Conservation (phyloP, 805 yeast species). For the Wickerhamomyces hampshirensis region DNA sequence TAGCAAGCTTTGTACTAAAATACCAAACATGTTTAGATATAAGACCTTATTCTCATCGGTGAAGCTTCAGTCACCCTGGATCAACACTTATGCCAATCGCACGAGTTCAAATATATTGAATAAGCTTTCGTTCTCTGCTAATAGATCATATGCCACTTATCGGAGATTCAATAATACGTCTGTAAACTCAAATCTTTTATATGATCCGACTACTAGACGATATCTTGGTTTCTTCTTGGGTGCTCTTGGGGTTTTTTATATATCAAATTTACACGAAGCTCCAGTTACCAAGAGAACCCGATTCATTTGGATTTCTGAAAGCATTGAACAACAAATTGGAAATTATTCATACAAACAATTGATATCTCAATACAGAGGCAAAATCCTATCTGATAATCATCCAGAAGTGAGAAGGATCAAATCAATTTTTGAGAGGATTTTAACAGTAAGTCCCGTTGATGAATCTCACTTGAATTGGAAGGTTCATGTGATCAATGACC, state of each 20-base stretch:
- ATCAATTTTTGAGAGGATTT: slow-evolving; percentile 58
- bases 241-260: slow-evolving; percentile 33
- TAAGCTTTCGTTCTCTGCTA: not conserved
- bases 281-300: slow-evolving; percentile 74
- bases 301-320: slow-evolving; percentile 65
- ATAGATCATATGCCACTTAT: slow-evolving; percentile 32
- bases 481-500: slow-evolving; percentile 71
- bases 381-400: slow-evolving; percentile 56
- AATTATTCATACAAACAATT: slow-evolving; percentile 59
- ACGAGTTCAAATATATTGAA: too few relatives aligned
- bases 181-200: slow-evolving; percentile 7
- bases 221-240: slow-evolving; percentile 31
- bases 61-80: too few relatives aligned
- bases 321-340: slow-evolving; percentile 61
- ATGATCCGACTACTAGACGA: slow-evolving; percentile 28
- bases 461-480: slow-evolving; percentile 54
- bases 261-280: slow-evolving; percentile 65
- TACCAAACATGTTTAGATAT: too few relatives aligned
- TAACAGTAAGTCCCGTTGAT: slow-evolving; percentile 47
- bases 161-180: slow-evolving; percentile 29
- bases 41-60: too few relatives aligned
- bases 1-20: too few relatives aligned
- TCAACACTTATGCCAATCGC: too few relatives aligned
- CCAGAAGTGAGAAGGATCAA: slow-evolving; percentile 55
- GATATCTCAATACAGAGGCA: slow-evolving; percentile 44